Conservation (phyloP, 1,284 basidiomycete species). For the Butyriboletus appendiculatus region DNA sequence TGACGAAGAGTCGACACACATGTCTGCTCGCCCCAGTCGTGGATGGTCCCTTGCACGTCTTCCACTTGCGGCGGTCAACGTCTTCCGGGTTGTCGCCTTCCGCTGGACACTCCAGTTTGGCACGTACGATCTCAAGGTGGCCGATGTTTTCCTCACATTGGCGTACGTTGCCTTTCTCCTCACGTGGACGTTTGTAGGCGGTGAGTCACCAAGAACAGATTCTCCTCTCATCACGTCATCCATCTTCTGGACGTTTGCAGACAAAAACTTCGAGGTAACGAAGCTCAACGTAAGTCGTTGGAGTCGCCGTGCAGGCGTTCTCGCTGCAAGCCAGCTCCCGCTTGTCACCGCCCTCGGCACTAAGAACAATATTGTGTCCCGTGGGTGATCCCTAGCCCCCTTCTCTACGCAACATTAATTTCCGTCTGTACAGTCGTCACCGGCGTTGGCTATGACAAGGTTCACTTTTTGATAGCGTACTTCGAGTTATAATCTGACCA, state of each 20-base stretch:
- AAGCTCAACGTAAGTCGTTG: slow-evolving; percentile 44
- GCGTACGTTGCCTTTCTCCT: slow-evolving; percentile 49
- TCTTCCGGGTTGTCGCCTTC: slow-evolving; percentile 50
- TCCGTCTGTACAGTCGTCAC: slow-evolving; percentile 46
- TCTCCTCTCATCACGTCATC: background rate
- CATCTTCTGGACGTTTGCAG: slow-evolving; percentile 26
- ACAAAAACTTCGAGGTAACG: slow-evolving; percentile 36
- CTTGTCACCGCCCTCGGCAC: slow-evolving; percentile 64
- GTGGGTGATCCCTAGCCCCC: slow-evolving; percentile 34
- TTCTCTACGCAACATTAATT: slow-evolving; percentile 6
- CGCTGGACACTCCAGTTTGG: slow-evolving; percentile 49
- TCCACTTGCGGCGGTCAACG: slow-evolving; percentile 42
- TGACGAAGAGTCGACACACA: slow-evolving; percentile 25
- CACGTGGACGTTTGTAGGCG: slow-evolving; percentile 49
- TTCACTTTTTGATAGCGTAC: slow-evolving; percentile 9
- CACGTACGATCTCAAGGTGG: slow-evolving; percentile 46
- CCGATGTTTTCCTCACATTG: slow-evolving; percentile 47
- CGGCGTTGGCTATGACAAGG: slow-evolving; percentile 62
- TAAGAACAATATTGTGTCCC: slow-evolving; percentile 63
- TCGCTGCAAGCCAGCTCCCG: slow-evolving; percentile 58
- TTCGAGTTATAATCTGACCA: slow-evolving; percentile 3
- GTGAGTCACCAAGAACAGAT: slow-evolving; percentile 35
- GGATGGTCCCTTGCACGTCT: slow-evolving; percentile 31
- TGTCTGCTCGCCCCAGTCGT: background rate
- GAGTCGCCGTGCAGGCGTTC: slow-evolving; percentile 48